Evolutionary conservation across 345 rosid species (phyloP).

Genomic region (Ricinus communis): DNA sequence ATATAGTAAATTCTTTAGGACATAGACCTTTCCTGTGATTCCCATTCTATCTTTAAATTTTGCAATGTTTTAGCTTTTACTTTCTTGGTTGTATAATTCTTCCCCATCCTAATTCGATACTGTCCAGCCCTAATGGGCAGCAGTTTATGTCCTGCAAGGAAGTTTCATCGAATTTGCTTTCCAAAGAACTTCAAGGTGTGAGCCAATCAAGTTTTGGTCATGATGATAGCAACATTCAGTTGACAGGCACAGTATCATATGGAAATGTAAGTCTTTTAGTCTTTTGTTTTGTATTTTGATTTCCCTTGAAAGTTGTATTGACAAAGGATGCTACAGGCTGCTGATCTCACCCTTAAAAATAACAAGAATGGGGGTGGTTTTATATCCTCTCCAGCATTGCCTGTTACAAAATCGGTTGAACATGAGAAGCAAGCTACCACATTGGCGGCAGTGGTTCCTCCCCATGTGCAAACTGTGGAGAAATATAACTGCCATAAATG

Average conservation of each 20-base stretch:
- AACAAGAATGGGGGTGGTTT: slow-evolving; percentile 26
- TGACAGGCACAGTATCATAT: slow-evolving; percentile 18
- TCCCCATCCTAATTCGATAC: slow-evolving; percentile 23
- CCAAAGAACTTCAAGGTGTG: slow-evolving; percentile 36
- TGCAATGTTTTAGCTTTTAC: neutral
- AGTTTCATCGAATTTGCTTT: slow-evolving; percentile 52
- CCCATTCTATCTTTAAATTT: neutral
- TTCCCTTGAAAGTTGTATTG: slow-evolving; percentile 10
- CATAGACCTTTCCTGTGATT: neutral
- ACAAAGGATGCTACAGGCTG: slow-evolving; percentile 33
- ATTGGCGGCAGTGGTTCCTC: slow-evolving; percentile 19
- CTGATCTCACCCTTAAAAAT: slow-evolving; percentile 20
- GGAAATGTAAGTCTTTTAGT: slow-evolving; percentile 39
- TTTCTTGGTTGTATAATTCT: slow-evolving; percentile 19
- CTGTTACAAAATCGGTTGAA: slow-evolving; percentile 26
- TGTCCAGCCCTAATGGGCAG: slow-evolving; percentile 69
- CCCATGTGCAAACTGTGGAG: slow-evolving; percentile 19
- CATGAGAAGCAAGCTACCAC: slow-evolving; percentile 21
- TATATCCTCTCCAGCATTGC: slow-evolving; percentile 25
- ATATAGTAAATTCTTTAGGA: neutral
- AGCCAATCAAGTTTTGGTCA: slow-evolving; percentile 26
- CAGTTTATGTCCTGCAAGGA: slow-evolving; percentile 76
- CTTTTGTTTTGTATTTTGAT: slow-evolving; percentile 10
- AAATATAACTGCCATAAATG: slow-evolving; percentile 50
- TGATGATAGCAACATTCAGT: slow-evolving; percentile 21